These are phyloP conservation scores for Physaria fendleri DNA, from an alignment of 345 rosid genomes.

Conservation along the genomic window DNA sequence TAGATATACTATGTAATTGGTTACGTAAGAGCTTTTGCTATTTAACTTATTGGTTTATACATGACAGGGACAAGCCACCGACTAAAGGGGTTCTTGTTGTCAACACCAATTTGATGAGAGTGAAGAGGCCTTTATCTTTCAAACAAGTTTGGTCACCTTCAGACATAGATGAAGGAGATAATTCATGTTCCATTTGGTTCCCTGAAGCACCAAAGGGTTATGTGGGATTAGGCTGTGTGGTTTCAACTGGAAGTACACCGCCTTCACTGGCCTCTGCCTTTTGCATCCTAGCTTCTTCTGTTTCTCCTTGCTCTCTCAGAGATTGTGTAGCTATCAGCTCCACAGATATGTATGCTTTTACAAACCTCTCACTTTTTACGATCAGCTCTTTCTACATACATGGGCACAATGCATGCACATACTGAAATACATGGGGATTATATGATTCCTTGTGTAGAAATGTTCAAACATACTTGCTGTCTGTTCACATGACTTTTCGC, in stretches of 20 bases:
- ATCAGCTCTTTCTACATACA: conserved; percentile 10
- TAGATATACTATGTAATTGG: neutral
- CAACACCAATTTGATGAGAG: conserved; percentile 70
- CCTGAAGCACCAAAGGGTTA: conserved; percentile 91
- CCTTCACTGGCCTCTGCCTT: conserved; percentile 66
- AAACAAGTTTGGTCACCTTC: conserved; percentile 62
- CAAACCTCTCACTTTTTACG: conserved; percentile 15
- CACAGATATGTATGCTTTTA: conserved; percentile 47
- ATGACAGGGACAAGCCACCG: conserved; percentile 94
- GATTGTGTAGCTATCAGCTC: conserved; percentile 71
- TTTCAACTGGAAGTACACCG: conserved; percentile 52
- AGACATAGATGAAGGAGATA: conserved; percentile 27
- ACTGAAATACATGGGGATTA: conserved; percentile 2
- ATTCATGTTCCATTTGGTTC: conserved; percentile 73
- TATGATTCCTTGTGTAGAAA: conserved; percentile 5
- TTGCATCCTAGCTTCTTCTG: conserved; percentile 71
- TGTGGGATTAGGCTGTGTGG: conserved; percentile 85
- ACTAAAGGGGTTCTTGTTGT: conserved; percentile 85
- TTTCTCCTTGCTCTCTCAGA: conserved; percentile 83
- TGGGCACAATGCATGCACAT: conserved; percentile 15
- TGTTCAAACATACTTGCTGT: neutral
- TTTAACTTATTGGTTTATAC: conserved; percentile 20
- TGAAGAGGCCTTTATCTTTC: conserved; percentile 77
- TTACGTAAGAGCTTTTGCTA: conserved; percentile 4
- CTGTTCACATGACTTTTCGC: neutral